Base-by-base conservation (phyloP, 2,329 filamentous ascomycete genomes). In the Pseudogymnoascus sp. region DNA sequence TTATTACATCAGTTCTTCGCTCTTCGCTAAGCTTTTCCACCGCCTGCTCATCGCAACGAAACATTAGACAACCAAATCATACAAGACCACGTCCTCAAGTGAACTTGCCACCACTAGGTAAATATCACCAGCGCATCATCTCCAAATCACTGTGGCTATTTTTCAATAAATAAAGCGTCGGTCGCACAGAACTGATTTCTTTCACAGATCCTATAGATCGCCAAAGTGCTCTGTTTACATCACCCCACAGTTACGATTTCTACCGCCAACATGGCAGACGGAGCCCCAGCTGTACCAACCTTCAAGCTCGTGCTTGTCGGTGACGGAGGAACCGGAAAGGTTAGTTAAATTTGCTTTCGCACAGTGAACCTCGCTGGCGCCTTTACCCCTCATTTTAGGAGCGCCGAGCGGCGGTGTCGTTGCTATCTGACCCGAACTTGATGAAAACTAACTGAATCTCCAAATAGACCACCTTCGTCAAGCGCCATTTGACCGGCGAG, bases 261-360 rank as follows among this genome's bases (percentile, higher is more conserved):
- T 33, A 56, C 50, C 50, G 50, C 50, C 66, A 70, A 79, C 65
- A 96, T 95, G 90, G 85, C 89, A 79, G 77, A 81, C 70, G 73
- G 74, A 68, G 72, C 77, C 77, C 74, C 77, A 69, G 70, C 70
- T 67, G 74, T 81, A 70, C 91, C 93, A 71, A 96, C 91, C 79
- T 99, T 99, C 89, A 99, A 99, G 91, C 91, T 99, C 75, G 95
- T 99, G 78, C 91, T 99, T 81, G 95, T 99, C 76, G 95, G 95
- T 79, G 95, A 99, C 78, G 95, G 95, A 81, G 95, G 95, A 86
- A 99, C 95, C 75, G 95, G 95, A 82, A 99, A 99, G 93, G 95
- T 96, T 80, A 80, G 87, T 76, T 64, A 50, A 53, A 24, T 63
- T 62, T 63, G 16, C 64, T 61, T 38, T 35, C 50, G 38, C 3